Evolutionary conservation across 768 basidiomycete species (phyloP).

Genomic region (Lactarius tabidus): DNA sequence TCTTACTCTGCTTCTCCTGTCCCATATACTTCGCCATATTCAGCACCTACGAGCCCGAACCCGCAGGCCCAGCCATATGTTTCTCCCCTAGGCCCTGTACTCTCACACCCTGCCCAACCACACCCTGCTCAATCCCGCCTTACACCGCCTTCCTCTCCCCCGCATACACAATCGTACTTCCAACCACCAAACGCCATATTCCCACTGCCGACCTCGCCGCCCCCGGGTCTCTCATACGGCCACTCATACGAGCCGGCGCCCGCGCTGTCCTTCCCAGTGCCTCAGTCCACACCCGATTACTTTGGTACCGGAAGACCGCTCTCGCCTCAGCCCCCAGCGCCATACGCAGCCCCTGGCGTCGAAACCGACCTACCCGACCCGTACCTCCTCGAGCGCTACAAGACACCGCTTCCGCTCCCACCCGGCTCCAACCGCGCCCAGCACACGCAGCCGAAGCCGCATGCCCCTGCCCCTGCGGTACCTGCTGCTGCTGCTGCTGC

Average conservation of each 20-base stretch:
- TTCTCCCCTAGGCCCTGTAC: background rate
- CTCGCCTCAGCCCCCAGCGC: slow-evolving; percentile 14
- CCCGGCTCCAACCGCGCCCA: background rate
- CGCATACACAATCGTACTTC: background rate
- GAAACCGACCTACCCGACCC: slow-evolving; percentile 42
- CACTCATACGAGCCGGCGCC: background rate
- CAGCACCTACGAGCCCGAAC: background rate
- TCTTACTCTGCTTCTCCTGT: background rate
- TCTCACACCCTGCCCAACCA: background rate
- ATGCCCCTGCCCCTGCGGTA: background rate
- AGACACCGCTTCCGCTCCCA: slow-evolving; percentile 52
- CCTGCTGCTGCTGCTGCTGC: background rate
- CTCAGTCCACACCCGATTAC: slow-evolving; percentile 19
- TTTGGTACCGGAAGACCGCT: slow-evolving; percentile 28
- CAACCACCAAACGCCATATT: background rate
- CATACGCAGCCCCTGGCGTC: slow-evolving; percentile 11
- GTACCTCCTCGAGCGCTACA: slow-evolving; percentile 46
- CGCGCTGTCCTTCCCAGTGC: slow-evolving; percentile 1
- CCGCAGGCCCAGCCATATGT: slow-evolving; percentile 3
- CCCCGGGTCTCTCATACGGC: slow-evolving; percentile 1
- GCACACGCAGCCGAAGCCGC: background rate
- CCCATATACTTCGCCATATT: background rate
- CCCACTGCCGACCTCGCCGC: slow-evolving; percentile 9
- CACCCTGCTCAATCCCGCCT: no score
- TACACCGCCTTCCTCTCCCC: slow-evolving; percentile 3